A percentile compares a stretch with the other conserved stretches of the same genome.
phyloP scores from a whole-genome alignment of 2,329 filamentous ascomycete species.

The Teratosphaeria destructans region DNA sequence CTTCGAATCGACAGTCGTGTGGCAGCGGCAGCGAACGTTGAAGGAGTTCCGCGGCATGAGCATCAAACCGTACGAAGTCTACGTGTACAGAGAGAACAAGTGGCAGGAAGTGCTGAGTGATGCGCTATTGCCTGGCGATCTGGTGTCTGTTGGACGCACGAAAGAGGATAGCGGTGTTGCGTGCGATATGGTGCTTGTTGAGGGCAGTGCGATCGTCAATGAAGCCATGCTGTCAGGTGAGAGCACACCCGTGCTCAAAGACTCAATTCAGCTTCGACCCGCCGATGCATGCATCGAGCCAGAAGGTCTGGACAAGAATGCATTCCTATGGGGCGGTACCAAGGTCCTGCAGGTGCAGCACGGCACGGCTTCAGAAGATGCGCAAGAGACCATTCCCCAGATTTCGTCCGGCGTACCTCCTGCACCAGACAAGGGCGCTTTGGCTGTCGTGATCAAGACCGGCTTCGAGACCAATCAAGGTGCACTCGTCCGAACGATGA shows the following conservation, averaged over 20 bases:
- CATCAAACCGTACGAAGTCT: conserved; percentile 95
- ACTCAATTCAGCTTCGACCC: conserved; percentile 85
- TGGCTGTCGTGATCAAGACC: conserved; percentile 92
- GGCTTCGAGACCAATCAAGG: conserved; percentile 98
- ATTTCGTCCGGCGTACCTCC: conserved; percentile 64
- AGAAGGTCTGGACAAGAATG: conserved; percentile 90
- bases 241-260: conserved; percentile 92
- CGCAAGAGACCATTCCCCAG: conserved; percentile 47
- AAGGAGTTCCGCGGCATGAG: conserved; percentile 98
- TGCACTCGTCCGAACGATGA: conserved; percentile 96
- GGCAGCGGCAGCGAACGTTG: conserved; percentile 92
- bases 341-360: conserved; percentile 95
- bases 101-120: conserved; percentile 88
- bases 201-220: conserved; percentile 94
- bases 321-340: conserved; percentile 92
- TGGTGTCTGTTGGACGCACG: conserved; percentile 83
- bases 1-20: conserved; percentile 97
- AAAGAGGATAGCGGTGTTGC: conserved; percentile 96
- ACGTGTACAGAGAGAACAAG: conserved; percentile 75
- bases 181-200: conserved; percentile 91
- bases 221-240: conserved; percentile 99
- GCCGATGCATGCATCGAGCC: conserved; percentile 69
- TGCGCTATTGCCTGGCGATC: conserved; percentile 81
- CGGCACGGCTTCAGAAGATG: conserved; percentile 64
- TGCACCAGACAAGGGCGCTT: conserved; percentile 86